Conservation (phyloP, 495 filamentous ascomycete species). For the Hypoxylon perforatum region DNA sequence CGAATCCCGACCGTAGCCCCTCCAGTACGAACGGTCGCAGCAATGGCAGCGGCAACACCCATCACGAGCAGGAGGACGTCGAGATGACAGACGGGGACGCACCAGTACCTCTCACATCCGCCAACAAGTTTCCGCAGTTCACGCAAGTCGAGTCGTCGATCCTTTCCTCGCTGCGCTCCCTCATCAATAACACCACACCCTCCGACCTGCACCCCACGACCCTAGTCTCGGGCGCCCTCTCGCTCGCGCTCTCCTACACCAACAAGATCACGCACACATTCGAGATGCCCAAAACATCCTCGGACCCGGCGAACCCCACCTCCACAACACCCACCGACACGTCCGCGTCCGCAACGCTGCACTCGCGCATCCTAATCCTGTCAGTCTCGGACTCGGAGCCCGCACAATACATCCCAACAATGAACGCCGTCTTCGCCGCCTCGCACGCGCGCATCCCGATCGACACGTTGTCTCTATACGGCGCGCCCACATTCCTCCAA, state of each 20-base stretch:
- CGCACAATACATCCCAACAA: conserved; percentile 94
- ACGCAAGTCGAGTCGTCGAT: conserved; percentile 83
- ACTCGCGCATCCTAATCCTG: conserved; percentile 86
- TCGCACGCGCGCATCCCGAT: conserved; percentile 86
- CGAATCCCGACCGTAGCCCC: conserved; percentile 29
- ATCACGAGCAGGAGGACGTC: conserved; percentile 53
- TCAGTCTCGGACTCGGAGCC: conserved; percentile 85
- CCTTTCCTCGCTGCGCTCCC: conserved; percentile 71
- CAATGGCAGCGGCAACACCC: conserved; percentile 10
- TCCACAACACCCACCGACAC: conserved; percentile 46
- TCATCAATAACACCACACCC: conserved; percentile 73
- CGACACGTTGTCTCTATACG: conserved; percentile 87
- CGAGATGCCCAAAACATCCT: conserved; percentile 43
- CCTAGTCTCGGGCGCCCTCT: conserved; percentile 90
- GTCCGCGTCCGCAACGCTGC: conserved; percentile 58
- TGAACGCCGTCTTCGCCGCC: conserved; percentile 97
- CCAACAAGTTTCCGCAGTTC: conserved; percentile 96
- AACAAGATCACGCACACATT: conserved; percentile 66
- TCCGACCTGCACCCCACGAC: conserved; percentile 70
- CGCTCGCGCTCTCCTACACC: conserved; percentile 88
- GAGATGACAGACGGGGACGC: conserved; percentile 57
- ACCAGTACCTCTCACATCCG: conserved; percentile 55
- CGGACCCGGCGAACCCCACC: conserved; percentile 43
- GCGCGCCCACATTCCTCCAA: conserved; percentile 87
- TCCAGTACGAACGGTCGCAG: not conserved